Base-by-base conservation (phyloP, 345 rosid genomes). In the Salix koriyanagi region DNA sequence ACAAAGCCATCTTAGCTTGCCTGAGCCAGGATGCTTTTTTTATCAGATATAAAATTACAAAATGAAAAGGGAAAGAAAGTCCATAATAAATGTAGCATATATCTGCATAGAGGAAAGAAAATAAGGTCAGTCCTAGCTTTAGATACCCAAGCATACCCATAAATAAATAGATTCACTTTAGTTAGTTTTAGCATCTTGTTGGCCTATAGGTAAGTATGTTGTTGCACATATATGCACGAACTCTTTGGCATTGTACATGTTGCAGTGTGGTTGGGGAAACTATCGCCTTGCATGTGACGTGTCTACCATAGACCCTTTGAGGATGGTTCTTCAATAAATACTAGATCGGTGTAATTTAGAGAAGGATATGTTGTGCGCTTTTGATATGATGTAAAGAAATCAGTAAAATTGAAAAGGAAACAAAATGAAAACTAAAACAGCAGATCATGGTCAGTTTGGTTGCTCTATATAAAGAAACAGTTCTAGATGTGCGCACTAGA, bases 401-500 rank as follows among this genome's bases (percentile, higher is more conserved):
- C 16, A 41, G 21, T 25, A 62, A 76, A 39, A 75, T 15, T 60
- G 41, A 12, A 44, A 37, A 13, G 34, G 14, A 36, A 62, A 46
- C 39, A 37, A 65, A 72, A 72, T 11, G 34, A 61, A 66, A 30
- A 75, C 52, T 74, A 39, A 78, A 72, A 37, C 39, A 67, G 14
- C 67, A 41, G 34, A 44, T 71, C 32, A 26, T 36, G 50, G 7
- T 67, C 32, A n/a, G 34, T 70, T n/a, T 50, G n/a, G 64, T 71
- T 61, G 73, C 75, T 79, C 44, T 28, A 61, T 52, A 32, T 52
- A 46, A 48, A 62, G 72, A 28, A 76, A 46, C 52, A 65, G 54
- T 50, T 70, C 77, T n/a, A 69, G 48, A 34, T 71, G 68, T 84
- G 77, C 76, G 77, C 62, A 56, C 36, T 74, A 76, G 80, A 76